phyloP scores from a whole-genome alignment of 179 eudicot genomes.

The Silene coronaria region DNA sequence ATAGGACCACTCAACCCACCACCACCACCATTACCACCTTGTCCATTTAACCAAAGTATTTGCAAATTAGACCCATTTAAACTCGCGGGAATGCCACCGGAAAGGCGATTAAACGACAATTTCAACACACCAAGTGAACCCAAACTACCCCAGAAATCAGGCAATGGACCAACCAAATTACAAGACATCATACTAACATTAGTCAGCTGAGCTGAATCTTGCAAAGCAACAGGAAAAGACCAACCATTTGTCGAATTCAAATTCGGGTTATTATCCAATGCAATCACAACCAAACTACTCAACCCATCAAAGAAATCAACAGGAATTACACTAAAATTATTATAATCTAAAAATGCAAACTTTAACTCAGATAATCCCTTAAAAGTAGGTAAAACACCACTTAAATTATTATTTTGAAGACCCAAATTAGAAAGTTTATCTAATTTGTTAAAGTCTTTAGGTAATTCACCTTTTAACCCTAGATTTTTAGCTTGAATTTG shows the following conservation, averaged over 20 bases:
- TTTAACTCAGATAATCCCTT: conserved; percentile 54
- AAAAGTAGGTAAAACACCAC: conserved; percentile 64
- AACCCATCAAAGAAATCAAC: conserved; percentile 76
- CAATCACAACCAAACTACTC: conserved; percentile 56
- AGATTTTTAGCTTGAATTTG: conserved; percentile 68
- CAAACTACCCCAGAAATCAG: conserved; percentile 58
- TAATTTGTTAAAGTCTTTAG: conserved; percentile 55
- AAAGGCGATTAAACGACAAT: conserved; percentile 49
- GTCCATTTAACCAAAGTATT: conserved; percentile 67
- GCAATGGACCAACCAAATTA: conserved; percentile 71
- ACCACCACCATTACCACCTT: conserved; percentile 23
- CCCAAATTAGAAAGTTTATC: conserved; percentile 56
- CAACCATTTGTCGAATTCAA: conserved; percentile 67
- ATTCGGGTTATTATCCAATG: conserved; percentile 54
- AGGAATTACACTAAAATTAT: conserved; percentile 63
- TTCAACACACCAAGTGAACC: conserved; percentile 45
- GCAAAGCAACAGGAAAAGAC: conserved; percentile 55
- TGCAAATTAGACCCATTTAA: conserved; percentile 54
- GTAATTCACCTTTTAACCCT: conserved; percentile 67
- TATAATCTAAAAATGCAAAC: conserved; percentile 59
- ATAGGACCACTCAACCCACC: conserved; percentile 65
- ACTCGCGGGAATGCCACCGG: conserved; percentile 56
- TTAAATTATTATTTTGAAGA: conserved; percentile 63
- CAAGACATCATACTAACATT: conserved; percentile 51
- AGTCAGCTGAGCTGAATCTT: conserved; percentile 53